A percentile compares a stretch with the other conserved stretches of the same genome.
phyloP scores from a whole-genome alignment of 2,329 filamentous ascomycete species.

The Cordyceps cicadae region DNA sequence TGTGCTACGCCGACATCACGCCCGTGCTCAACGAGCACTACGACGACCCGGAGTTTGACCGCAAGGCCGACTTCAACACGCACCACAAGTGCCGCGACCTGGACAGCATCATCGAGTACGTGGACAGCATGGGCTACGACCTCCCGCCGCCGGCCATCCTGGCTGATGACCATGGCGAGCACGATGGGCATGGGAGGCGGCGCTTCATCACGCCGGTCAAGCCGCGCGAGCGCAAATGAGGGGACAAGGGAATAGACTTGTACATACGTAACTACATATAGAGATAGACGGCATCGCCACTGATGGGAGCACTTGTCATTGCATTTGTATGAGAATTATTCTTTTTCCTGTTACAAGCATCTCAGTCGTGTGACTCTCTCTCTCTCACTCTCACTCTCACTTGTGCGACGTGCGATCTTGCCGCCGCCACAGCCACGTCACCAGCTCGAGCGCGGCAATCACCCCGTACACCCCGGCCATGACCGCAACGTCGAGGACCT shows the following conservation, averaged over 20 bases:
- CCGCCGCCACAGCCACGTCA: neutral
- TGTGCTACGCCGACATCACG: constrained; percentile 13
- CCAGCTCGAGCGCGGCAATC: neutral
- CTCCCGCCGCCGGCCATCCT: neutral
- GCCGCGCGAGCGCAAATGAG: neutral
- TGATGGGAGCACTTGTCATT: neutral
- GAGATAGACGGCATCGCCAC: neutral
- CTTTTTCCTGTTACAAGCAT: neutral
- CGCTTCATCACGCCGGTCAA: constrained; percentile 6
- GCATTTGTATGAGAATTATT: neutral
- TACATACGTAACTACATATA: neutral
- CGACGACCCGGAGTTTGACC: constrained; percentile 4
- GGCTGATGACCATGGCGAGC: neutral
- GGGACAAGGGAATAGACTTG: neutral
- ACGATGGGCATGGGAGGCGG: neutral
- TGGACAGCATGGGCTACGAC: constrained; percentile 9
- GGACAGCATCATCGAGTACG: constrained; percentile 9
- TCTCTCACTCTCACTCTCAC: neutral
- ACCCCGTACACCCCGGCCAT: constrained; percentile 9
- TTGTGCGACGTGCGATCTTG: neutral
- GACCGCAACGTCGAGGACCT: constrained; percentile 6
- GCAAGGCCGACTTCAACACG: constrained; percentile 12
- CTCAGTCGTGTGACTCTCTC: too few species aligned
- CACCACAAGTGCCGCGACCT: constrained; percentile 13
- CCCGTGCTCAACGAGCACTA: constrained; percentile 10